Conservation (phyloP, 345 rosid genomes). For the Dovyalis caffra region DNA sequence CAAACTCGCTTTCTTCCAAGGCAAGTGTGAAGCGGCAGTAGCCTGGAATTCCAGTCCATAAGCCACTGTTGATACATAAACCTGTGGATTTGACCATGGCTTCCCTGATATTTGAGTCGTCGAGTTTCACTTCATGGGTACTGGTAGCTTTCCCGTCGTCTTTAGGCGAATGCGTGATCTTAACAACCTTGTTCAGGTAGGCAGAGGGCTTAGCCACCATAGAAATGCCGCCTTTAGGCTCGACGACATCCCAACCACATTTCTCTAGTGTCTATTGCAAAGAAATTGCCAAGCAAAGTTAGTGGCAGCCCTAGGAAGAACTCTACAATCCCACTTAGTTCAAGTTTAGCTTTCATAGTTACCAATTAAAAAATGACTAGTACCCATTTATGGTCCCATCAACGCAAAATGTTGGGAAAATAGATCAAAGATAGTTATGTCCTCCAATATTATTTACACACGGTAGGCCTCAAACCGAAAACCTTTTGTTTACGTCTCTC, state of each 20-base stretch:
- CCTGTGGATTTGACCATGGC: constrained; percentile 65
- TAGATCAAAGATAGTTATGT: too few relatives aligned
- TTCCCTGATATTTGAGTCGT: constrained; percentile 67
- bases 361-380: too few relatives aligned
- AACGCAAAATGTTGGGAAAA: too few relatives aligned
- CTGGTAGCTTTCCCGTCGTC: constrained; percentile 7
- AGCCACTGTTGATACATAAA: constrained; percentile 75
- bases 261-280: constrained; percentile 56
- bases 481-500: too few relatives aligned
- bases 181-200: constrained; percentile 54
- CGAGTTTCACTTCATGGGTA: constrained; percentile 45
- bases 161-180: constrained; percentile 30
- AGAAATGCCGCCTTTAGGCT: constrained; percentile 67
- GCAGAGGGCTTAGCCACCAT: constrained; percentile 82
- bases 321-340: too few relatives aligned
- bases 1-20: constrained; percentile 65
- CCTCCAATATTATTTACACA: too few relatives aligned
- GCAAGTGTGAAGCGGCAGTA: constrained; percentile 89
- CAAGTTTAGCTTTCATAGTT: too few relatives aligned
- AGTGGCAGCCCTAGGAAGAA: neutral
- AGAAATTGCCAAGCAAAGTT: neutral
- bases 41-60: constrained; percentile 86
- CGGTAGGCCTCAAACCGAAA: too few relatives aligned
- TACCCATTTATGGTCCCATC: too few relatives aligned
- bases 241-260: constrained; percentile 85